Conservation (phyloP, 2,329 filamentous ascomycete genomes). For the Cadophora luteo-olivacea region DNA sequence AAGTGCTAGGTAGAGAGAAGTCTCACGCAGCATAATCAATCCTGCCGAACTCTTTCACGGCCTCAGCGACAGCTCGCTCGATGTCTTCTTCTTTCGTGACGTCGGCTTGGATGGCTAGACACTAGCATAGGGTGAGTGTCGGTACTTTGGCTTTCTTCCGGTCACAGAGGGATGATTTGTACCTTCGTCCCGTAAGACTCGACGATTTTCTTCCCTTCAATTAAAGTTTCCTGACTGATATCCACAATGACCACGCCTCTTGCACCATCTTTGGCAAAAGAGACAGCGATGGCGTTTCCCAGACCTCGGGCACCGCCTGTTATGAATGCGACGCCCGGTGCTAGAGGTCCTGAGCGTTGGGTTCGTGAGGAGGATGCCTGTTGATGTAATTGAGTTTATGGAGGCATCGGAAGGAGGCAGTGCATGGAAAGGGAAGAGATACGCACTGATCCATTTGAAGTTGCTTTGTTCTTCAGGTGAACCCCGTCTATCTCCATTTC, state of each 20-base stretch:
- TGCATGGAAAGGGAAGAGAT: background rate
- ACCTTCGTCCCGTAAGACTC: slow-evolving; percentile 27
- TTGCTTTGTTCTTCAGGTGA: background rate
- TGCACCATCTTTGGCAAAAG: slow-evolving; percentile 27
- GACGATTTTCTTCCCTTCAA: slow-evolving; percentile 27
- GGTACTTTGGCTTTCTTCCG: too few species aligned
- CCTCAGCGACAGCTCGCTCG: slow-evolving; percentile 24
- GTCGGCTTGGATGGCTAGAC: slow-evolving; percentile 28
- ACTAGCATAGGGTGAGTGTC: background rate
- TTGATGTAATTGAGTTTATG: too few species aligned
- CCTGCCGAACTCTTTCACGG: slow-evolving; percentile 28
- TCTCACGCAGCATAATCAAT: slow-evolving; percentile 31
- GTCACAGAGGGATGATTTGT: background rate
- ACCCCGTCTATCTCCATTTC: slow-evolving; percentile 4
- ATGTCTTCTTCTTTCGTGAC: slow-evolving; percentile 31
- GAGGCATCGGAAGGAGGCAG: too few species aligned
- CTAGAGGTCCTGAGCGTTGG: slow-evolving; percentile 26
- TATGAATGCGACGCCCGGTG: slow-evolving; percentile 27
- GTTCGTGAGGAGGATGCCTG: background rate
- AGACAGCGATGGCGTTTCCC: slow-evolving; percentile 28
- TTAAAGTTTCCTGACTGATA: slow-evolving; percentile 23
- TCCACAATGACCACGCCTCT: slow-evolving; percentile 27
- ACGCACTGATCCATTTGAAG: background rate
- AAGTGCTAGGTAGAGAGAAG: background rate
- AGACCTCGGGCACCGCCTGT: slow-evolving; percentile 30